Evolutionary conservation across 2,329 filamentous ascomycete species (phyloP), one percentile per base, ranked within the genome.

Genomic region (Septoria petroselini): DNA sequence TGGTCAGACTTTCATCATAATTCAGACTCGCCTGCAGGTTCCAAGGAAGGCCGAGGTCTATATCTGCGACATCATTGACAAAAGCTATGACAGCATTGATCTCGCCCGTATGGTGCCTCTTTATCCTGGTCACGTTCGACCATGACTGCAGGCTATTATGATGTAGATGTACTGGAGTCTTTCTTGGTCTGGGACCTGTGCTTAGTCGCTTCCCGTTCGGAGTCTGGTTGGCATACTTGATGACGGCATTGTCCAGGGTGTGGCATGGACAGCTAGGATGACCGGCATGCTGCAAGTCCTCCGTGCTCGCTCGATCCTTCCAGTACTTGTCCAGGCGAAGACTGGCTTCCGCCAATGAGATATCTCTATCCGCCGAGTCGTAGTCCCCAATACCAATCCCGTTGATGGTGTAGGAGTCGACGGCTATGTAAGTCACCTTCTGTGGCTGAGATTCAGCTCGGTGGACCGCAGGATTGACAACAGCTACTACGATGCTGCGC

Each of bases 41-140:
- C 11, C 31, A 17, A 21, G 29, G 41, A 18, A 44, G 29, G 9
- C 33, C 21, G 17, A 44, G 12, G 8, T 33, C 21, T 15, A n/a
- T 19, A 7, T 18, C 9, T 5, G 31, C 19, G 14, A 34, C n/a
- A 14, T 19, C 21, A 19, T 44, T 44, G 15, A 44, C 41, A 17
- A 44, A 44, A 11, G 15, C n/a, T 7, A 44, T 44, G 9, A 44
- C 41, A 4, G 29, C 41, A 7, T 15, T 25, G 7, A 44, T 44
- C 6, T 44, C 41, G 12, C 41, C 41, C 7, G 18, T 33, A 18
- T 27, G 14, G 25, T 44, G 15, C 5, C 29, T 33, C 29, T 23
- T 15, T 11, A 25, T 9, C 21, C 3, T 9, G 11, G 14, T 25
- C n/a, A 19, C 27, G 14, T 18, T 7, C 17, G 31, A 12, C 21